Evolutionary conservation across 164 flowering plant species (phyloP), one percentile per base, ranked within the genome.

Genomic region (Stephania cephalantha): DNA sequence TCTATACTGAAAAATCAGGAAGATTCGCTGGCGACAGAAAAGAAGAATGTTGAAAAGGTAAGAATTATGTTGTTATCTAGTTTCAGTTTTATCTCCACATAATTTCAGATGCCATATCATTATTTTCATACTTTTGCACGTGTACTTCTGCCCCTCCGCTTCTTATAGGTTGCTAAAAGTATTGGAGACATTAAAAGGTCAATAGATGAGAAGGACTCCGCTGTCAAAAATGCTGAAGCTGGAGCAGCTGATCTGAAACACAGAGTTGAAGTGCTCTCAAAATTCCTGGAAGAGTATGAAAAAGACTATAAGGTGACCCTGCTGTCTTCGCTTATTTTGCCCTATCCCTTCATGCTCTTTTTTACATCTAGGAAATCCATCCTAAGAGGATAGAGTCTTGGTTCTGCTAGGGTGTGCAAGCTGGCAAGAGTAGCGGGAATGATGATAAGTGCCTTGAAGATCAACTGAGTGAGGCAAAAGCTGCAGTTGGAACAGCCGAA

Each of bases 381-480:
- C 52, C 69, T 65, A 31, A 6, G 13, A 13, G 22, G 22, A 29
- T 52, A 52, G 30, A 42, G 6, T 77, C 72, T 76, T 64, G 30
- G 25, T 76, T 4, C 83, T 80, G 66, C 15, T 76, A 96, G 99
- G 98, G 95, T 68, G 89, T 92, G 3, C 73, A 91, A 48, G 97
- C 97, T 78, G 99, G 99, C 20, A 96, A 96, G 83, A 90, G 92
- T 79, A 91, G 92, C 79, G 97, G 95, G 46, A 81, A 88, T 83
- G 97, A 96, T 79, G 97, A 92, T 68, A 96, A 96, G 83, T 93
- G 98, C 84, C 92, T 96, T 71, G 96, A 96, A 77, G 99, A 96
- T 85, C 97, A 94, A 78, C 81, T 96, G 64, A 85, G 77, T 75
- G 99, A 96, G 84, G 97, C 99, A 73, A 94, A 92, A 79, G 85